Percentiles rank a stretch among this genome's conserved stretches.
Conservation (phyloP, 2,329 filamentous ascomycete species). For the Sporothrix brasiliensis region DNA sequence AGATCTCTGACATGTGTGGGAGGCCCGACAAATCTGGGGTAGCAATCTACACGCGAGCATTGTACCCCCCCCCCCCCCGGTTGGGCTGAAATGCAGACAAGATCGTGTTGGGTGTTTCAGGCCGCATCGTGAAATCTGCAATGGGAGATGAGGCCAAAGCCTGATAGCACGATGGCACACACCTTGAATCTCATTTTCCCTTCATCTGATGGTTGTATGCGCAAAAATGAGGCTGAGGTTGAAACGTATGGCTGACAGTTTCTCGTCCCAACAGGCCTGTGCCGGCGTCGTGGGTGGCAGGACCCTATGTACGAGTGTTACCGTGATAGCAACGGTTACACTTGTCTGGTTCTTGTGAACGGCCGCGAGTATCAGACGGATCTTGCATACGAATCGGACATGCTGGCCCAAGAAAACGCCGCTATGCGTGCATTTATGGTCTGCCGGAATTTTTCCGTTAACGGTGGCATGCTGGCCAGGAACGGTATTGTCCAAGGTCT, state of each 20-base stretch:
- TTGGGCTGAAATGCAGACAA: constrained; percentile 46
- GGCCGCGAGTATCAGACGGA: constrained; percentile 96
- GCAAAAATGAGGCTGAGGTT: constrained; percentile 1
- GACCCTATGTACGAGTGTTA: constrained; percentile 88
- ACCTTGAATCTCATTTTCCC: not conserved
- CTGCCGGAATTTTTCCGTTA: constrained; percentile 95
- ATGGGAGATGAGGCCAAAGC: constrained; percentile 9
- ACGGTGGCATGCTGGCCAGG: constrained; percentile 82
- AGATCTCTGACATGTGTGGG: constrained; percentile 25
- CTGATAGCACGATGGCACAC: not conserved
- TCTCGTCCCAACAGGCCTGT: constrained; percentile 70
- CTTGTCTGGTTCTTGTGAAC: constrained; percentile 91
- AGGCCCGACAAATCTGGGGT: constrained; percentile 17
- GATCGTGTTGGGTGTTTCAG: constrained; percentile 36
- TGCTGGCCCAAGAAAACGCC: constrained; percentile 86
- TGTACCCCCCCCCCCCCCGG: constrained; percentile 27
- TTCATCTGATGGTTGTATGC: not conserved
- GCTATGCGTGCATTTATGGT: constrained; percentile 97
- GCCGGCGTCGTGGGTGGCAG: constrained; percentile 89
- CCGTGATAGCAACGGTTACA: constrained; percentile 73
- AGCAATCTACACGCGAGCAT: constrained; percentile 21
- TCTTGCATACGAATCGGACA: constrained; percentile 77
- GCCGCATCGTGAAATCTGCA: not conserved
- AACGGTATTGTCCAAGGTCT: constrained; percentile 70
- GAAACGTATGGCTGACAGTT: constrained; percentile 33